Evolutionary conservation across 768 basidiomycete genomes (phyloP).

Genomic region (Mycena galopus): DNA sequence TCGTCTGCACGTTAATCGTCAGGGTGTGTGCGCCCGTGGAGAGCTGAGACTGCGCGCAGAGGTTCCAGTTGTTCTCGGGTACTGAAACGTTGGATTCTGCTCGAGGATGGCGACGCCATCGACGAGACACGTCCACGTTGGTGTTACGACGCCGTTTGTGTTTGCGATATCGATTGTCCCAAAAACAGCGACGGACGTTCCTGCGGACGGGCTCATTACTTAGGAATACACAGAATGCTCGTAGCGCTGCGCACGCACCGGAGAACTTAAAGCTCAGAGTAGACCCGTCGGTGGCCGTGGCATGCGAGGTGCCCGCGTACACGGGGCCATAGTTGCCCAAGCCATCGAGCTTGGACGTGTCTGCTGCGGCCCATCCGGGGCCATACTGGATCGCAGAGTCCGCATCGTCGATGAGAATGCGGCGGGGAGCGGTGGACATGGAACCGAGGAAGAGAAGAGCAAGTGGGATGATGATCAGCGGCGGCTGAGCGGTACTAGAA

Average conservation of each 20-base stretch:
- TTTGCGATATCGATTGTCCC: background rate
- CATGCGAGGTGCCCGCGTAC: background rate
- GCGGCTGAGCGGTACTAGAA: background rate
- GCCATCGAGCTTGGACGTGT: background rate
- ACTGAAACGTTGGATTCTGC: background rate
- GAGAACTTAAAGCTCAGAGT: background rate
- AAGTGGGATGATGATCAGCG: background rate
- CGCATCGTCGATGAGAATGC: background rate
- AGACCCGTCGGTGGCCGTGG: background rate
- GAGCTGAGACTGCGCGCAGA: background rate
- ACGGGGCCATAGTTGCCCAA: background rate
- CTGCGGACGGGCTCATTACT: background rate
- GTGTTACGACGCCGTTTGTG: background rate
- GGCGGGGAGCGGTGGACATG: background rate
- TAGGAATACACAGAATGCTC: background rate
- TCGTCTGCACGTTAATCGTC: background rate
- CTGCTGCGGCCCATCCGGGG: background rate
- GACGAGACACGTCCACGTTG: background rate
- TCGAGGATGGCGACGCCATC: background rate
- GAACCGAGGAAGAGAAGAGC: background rate
- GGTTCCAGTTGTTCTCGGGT: background rate
- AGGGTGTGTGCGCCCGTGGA: background rate
- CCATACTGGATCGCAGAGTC: background rate
- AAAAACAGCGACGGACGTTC: background rate
- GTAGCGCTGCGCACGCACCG: background rate